Evolutionary conservation across 2,329 filamentous ascomycete species (phyloP).

Genomic region (Penicillium vulpinum): DNA sequence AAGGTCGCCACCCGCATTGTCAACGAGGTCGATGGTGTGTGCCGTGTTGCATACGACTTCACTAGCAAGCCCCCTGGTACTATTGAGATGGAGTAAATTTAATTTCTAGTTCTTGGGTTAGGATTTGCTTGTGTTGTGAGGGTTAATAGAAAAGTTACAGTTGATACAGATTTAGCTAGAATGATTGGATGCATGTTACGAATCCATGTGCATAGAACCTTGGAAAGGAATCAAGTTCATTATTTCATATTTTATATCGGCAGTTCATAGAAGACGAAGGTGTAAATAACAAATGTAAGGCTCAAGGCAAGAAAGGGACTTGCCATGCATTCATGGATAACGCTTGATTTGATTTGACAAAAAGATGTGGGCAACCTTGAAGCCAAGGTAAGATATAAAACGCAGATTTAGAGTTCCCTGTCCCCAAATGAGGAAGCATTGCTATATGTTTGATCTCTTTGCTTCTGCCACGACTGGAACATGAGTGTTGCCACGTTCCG

Average conservation of each 20-base stretch:
- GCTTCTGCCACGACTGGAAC: slow-evolving; percentile 52
- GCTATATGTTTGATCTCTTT: slow-evolving; percentile 2
- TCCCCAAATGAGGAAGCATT: neutral
- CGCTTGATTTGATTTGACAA: neutral
- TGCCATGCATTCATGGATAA: neutral
- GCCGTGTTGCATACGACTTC: slow-evolving; percentile 68
- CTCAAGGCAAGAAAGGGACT: neutral
- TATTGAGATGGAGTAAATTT: slow-evolving; percentile 28
- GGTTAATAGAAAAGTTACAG: slow-evolving; percentile 5
- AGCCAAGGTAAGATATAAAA: neutral
- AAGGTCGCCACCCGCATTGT: slow-evolving; percentile 66
- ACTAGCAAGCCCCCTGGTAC: slow-evolving; percentile 26
- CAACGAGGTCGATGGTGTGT: slow-evolving; percentile 73
- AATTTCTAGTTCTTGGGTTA: neutral
- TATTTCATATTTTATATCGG: neutral
- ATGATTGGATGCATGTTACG: slow-evolving; percentile 9
- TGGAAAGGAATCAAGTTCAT: slow-evolving; percentile 10
- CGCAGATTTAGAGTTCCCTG: neutral
- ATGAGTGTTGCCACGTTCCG: slow-evolving; percentile 60
- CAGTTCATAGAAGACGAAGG: neutral
- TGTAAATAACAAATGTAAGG: neutral
- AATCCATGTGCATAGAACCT: slow-evolving; percentile 18
- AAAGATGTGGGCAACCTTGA: neutral
- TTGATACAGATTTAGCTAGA: slow-evolving; percentile 1
- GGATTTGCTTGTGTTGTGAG: neutral